Percentiles rank a stretch among this genome's conserved stretches.
These are phyloP conservation scores for Tulasnella sp. DNA, from an alignment of 768 basidiomycete species.

Conservation along the genomic window DNA sequence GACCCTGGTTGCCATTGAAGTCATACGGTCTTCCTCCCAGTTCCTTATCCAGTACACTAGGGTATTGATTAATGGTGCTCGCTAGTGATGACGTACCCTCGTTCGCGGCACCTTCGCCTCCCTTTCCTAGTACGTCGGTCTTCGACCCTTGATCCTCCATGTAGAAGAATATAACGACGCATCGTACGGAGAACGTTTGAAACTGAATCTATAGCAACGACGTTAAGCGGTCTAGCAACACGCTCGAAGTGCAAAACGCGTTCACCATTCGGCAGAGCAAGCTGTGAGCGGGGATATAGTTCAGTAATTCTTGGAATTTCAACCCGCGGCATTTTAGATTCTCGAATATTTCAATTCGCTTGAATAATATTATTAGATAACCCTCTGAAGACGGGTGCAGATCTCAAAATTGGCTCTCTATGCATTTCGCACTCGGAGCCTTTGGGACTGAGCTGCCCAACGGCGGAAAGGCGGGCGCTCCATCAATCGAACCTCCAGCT, in stretches of 20 bases:
- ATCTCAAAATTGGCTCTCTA: background rate
- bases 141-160: background rate
- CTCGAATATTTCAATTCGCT: background rate
- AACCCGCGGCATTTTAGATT: background rate
- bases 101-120: background rate
- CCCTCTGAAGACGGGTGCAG: background rate
- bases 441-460: background rate
- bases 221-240: background rate
- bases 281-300: background rate
- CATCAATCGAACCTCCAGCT: background rate
- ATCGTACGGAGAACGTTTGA: background rate
- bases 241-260: background rate
- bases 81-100: background rate
- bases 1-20: background rate
- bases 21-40: background rate
- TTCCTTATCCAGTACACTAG: background rate
- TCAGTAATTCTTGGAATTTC: background rate
- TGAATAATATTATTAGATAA: background rate
- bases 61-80: background rate
- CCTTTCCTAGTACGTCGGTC: background rate
- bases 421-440: background rate
- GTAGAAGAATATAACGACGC: background rate
- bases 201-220: background rate
- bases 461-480: background rate
- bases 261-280: background rate